Conservation (phyloP, 257 asterid species). For the Plectranthus barbatus region DNA sequence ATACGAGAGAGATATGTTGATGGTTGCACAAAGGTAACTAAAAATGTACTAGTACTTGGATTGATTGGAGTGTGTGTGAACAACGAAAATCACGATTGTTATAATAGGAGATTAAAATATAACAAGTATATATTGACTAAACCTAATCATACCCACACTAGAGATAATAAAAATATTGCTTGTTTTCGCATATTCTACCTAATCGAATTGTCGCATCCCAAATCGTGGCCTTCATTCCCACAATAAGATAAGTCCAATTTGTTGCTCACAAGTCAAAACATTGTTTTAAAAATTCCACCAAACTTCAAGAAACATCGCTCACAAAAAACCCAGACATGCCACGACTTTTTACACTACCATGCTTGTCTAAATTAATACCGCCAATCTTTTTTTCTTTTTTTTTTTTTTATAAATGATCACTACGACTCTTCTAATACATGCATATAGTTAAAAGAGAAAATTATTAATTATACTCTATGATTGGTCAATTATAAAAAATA, state of each 20-base stretch:
- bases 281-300: conserved; percentile 10
- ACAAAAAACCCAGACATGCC: conserved; percentile 5
- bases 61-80: too few species aligned
- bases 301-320: conserved; percentile 5
- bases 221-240: not conserved
- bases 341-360: conserved; percentile 4
- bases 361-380: not conserved
- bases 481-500: too few species aligned
- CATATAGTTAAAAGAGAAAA: not conserved
- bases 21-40: too few species aligned
- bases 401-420: too few species aligned
- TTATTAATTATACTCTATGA: too few species aligned
- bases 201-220: conserved; percentile 13
- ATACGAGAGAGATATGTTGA: too few species aligned
- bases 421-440: too few species aligned
- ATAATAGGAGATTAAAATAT: too few species aligned
- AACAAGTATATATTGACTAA: too few species aligned
- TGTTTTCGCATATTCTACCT: conserved; percentile 12
- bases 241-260: not conserved
- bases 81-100: too few species aligned
- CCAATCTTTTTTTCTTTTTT: not conserved
- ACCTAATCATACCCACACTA: too few species aligned
- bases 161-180: not conserved
- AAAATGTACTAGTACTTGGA: too few species aligned
- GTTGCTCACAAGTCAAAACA: conserved; percentile 8